phyloP scores from a whole-genome alignment of 495 filamentous ascomycete species.

The Tuber calosporum region DNA sequence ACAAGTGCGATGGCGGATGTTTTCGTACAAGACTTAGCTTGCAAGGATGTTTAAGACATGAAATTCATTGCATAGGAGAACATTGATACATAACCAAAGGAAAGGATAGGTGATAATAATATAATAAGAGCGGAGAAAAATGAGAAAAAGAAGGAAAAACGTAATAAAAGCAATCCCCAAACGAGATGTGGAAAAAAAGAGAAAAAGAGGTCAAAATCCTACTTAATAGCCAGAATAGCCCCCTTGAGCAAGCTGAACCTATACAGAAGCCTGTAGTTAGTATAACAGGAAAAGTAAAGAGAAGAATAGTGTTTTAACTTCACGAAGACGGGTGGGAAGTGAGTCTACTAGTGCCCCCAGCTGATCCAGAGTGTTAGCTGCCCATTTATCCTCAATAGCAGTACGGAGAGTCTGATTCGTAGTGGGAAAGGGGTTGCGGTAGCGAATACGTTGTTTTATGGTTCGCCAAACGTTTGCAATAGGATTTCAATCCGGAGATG shows the following conservation, averaged over 20 bases:
- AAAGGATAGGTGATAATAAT: too few relatives aligned
- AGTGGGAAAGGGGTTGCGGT: background rate
- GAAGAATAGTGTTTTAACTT: background rate
- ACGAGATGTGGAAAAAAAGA: background rate
- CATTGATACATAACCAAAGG: too few relatives aligned
- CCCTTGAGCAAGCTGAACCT: background rate
- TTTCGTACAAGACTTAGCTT: too few relatives aligned
- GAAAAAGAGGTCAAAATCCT: background rate
- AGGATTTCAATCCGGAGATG: conserved; percentile 6
- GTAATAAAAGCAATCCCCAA: background rate
- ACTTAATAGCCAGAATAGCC: background rate
- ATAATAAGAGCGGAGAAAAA: too few relatives aligned
- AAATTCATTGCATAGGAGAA: too few relatives aligned
- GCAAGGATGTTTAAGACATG: too few relatives aligned
- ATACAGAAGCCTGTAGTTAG: background rate
- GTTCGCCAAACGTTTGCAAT: conserved; percentile 12
- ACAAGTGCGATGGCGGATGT: too few relatives aligned
- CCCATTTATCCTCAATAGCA: conserved; percentile 17
- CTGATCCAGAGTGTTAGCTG: conserved; percentile 7
- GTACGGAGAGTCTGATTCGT: background rate
- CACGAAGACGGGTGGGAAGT: background rate
- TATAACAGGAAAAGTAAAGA: background rate
- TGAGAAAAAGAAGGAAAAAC: background rate
- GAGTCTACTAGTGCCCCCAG: conserved; percentile 4
- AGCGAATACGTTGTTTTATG: background rate